Evolutionary conservation across 2,329 filamentous ascomycete genomes (phyloP).

Genomic region (Fusarium bulbicola): DNA sequence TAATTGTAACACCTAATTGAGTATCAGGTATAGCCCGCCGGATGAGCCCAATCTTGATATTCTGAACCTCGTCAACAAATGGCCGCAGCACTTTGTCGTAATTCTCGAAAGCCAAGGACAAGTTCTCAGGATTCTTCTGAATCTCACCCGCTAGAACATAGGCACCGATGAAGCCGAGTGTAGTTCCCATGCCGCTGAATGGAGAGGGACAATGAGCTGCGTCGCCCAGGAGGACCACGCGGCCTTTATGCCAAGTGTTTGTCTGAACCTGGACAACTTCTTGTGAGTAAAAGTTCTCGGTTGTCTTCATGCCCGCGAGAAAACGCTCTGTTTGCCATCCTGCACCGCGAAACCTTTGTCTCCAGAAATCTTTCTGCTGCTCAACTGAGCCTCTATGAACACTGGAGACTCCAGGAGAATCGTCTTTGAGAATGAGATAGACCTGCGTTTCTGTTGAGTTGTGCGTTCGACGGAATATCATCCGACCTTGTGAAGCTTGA

Average conservation of each 20-base stretch:
- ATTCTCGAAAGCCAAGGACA: constrained; percentile 15
- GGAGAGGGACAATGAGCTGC: constrained; percentile 25
- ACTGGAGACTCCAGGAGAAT: not conserved
- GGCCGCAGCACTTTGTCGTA: constrained; percentile 17
- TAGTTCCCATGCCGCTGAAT: constrained; percentile 30
- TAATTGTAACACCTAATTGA: constrained; percentile 10
- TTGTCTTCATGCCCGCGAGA: constrained; percentile 17
- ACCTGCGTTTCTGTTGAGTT: constrained; percentile 27
- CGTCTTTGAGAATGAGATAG: constrained; percentile 23
- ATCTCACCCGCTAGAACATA: constrained; percentile 29
- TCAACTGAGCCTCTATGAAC: constrained; percentile 8
- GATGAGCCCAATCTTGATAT: constrained; percentile 13
- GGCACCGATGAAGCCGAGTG: constrained; percentile 16
- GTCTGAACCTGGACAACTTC: constrained; percentile 24
- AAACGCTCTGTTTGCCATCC: constrained; percentile 23
- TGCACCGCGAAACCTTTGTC: not conserved
- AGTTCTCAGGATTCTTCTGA: constrained; percentile 2
- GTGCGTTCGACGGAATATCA: constrained; percentile 30
- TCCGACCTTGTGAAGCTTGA: constrained; percentile 2
- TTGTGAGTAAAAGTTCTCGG: constrained; percentile 28
- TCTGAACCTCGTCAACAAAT: constrained; percentile 22
- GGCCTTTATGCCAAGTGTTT: constrained; percentile 8
- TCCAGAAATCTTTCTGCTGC: constrained; percentile 30
- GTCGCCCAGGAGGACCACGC: constrained; percentile 12
- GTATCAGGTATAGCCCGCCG: constrained; percentile 5